phyloP scores from a whole-genome alignment of 2,329 filamentous ascomycete species.

The Aureobasidium pullulans region DNA sequence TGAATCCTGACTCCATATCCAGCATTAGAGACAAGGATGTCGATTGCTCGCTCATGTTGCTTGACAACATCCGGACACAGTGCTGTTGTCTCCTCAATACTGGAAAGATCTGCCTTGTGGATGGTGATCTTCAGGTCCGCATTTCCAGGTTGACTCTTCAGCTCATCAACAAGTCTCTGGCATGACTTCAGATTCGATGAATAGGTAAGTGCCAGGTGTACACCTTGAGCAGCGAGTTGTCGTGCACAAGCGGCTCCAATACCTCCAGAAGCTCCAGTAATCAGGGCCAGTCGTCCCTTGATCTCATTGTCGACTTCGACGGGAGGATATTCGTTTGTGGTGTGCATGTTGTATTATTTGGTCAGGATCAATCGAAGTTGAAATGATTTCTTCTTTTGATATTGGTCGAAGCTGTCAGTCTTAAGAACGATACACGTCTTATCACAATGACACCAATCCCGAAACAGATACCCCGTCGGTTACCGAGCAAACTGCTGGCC shows the following conservation, averaged over 20 bases:
- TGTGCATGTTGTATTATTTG: not conserved
- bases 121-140: conserved; percentile 38
- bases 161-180: conserved; percentile 30
- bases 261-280: conserved; percentile 54
- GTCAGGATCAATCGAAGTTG: not conserved
- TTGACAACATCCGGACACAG: conserved; percentile 49
- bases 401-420: not conserved
- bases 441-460: not conserved
- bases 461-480: not conserved
- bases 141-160: conserved; percentile 31
- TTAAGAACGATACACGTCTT: not conserved
- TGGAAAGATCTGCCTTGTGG: conserved; percentile 52
- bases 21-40: conserved; percentile 60
- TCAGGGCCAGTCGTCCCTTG: conserved; percentile 47
- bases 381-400: not conserved
- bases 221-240: conserved; percentile 44
- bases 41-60: conserved; percentile 47
- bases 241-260: conserved; percentile 52
- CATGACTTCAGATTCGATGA: conserved; percentile 39
- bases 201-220: conserved; percentile 53
- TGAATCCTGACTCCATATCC: conserved; percentile 56
- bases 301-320: conserved; percentile 29
- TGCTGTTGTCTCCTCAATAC: conserved; percentile 43
- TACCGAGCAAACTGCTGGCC: not conserved
- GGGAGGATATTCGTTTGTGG: conserved; percentile 8